Conservation (phyloP, 1,284 basidiomycete species). For the Somion occarium region DNA sequence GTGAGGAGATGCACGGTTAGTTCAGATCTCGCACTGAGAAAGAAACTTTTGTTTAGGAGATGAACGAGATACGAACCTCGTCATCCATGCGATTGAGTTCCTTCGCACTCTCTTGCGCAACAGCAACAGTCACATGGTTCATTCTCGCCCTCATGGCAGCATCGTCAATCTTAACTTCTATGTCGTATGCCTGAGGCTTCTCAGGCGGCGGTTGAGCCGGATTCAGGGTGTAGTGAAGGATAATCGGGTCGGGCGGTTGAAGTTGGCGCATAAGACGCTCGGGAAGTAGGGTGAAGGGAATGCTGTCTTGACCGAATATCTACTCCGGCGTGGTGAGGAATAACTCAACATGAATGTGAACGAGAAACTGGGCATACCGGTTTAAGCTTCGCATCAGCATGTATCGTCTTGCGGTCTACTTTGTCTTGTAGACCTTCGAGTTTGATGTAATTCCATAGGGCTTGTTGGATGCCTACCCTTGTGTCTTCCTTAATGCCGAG, state of each 20-base stretch:
- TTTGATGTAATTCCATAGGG: slow-evolving; percentile 94
- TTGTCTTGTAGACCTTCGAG: slow-evolving; percentile 86
- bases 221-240: slow-evolving; percentile 77
- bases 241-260: slow-evolving; percentile 75
- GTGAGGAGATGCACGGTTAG: background rate
- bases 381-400: slow-evolving; percentile 69
- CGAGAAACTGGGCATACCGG: slow-evolving; percentile 33
- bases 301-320: slow-evolving; percentile 63
- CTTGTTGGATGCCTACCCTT: slow-evolving; percentile 75
- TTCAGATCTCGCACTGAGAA: too few relatives aligned
- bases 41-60: slow-evolving; percentile 6
- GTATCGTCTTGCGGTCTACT: slow-evolving; percentile 76
- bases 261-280: slow-evolving; percentile 84
- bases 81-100: slow-evolving; percentile 81
- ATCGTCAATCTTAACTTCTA: slow-evolving; percentile 90
- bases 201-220: slow-evolving; percentile 55
- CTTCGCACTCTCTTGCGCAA: slow-evolving; percentile 64
- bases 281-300: slow-evolving; percentile 80
- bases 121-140: slow-evolving; percentile 65
- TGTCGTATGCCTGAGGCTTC: slow-evolving; percentile 74
- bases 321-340: slow-evolving; percentile 22
- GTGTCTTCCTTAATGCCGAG: slow-evolving; percentile 87
- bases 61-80: slow-evolving; percentile 50
- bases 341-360: background rate
- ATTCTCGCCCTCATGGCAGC: slow-evolving; percentile 70